Conservation (phyloP, 23 red algal species). For the Gracilaria domingensis region DNA sequence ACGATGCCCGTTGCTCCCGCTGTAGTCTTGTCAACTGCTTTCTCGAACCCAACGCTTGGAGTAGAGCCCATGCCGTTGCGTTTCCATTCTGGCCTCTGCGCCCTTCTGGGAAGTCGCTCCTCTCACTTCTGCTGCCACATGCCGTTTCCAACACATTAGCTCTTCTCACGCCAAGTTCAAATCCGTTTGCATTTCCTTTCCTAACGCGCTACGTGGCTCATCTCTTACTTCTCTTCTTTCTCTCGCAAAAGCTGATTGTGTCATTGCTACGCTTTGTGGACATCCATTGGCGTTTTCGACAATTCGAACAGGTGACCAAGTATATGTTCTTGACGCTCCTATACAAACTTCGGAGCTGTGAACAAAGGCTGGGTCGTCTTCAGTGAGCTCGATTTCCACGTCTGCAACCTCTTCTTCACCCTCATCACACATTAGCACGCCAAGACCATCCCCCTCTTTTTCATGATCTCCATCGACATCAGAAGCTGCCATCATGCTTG, state of each 20-base stretch:
- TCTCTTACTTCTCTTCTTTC: conserved; percentile 88
- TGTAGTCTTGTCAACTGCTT: conserved; percentile 72
- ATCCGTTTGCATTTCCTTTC: conserved; percentile 71
- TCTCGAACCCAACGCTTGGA: conserved; percentile 87
- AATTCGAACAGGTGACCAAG: conserved; percentile 89
- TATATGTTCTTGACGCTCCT: conserved; percentile 65
- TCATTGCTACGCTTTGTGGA: conserved; percentile 88
- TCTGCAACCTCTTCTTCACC: conserved; percentile 74
- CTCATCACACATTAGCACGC: conserved; percentile 67
- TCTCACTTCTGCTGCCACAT: conserved; percentile 81
- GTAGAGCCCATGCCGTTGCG: conserved; percentile 76
- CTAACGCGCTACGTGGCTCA: conserved; percentile 69
- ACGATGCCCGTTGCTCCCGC: conserved; percentile 81
- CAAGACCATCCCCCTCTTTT: conserved; percentile 37
- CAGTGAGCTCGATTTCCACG: conserved; percentile 93
- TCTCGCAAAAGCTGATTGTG: conserved; percentile 86
- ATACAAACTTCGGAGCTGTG: conserved; percentile 29
- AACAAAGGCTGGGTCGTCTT: conserved; percentile 87
- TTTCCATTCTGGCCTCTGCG: conserved; percentile 91
- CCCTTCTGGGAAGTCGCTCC: conserved; percentile 47
- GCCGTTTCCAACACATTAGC: conserved; percentile 71
- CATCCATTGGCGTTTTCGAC: conserved; percentile 94
- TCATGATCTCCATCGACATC: conserved; percentile 54
- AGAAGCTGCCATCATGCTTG: conserved; percentile 31
- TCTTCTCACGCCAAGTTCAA: conserved; percentile 93